These are phyloP conservation scores for Calonectria hongkongensis DNA, from an alignment of 2,329 filamentous ascomycete genomes.

Conservation along the genomic window DNA sequence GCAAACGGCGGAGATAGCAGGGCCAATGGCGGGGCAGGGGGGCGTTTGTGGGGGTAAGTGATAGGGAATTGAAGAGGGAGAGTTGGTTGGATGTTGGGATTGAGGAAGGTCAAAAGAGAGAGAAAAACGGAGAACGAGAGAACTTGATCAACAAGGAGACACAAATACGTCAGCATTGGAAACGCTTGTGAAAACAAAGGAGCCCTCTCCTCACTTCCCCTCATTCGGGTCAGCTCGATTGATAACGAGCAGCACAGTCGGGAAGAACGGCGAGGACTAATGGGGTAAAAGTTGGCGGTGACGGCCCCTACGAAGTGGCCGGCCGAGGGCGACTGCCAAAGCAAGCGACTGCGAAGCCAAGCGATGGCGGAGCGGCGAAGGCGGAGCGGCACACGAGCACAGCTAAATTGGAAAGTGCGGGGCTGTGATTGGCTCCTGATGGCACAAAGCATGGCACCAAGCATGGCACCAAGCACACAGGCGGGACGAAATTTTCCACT, in stretches of 20 bases:
- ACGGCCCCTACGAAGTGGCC: background rate
- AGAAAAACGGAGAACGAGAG: background rate
- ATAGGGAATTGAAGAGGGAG: background rate
- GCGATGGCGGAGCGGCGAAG: slow-evolving; percentile 2
- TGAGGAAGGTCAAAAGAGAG: background rate
- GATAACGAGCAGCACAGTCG: slow-evolving; percentile 3
- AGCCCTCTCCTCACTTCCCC: background rate
- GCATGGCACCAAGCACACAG: background rate
- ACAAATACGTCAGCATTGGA: background rate
- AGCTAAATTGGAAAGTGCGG: slow-evolving; percentile 54
- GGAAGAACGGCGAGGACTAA: slow-evolving; percentile 25
- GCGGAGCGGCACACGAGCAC: slow-evolving; percentile 34
- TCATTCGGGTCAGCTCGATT: background rate
- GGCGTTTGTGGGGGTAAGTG: background rate
- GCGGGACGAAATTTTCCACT: slow-evolving; percentile 35
- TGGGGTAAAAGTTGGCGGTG: slow-evolving; percentile 22
- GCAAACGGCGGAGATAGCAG: background rate
- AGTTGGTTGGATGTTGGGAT: background rate
- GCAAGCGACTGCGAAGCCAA: background rate
- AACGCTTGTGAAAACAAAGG: background rate
- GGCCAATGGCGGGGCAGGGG: slow-evolving; percentile 16
- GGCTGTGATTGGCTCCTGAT: slow-evolving; percentile 52
- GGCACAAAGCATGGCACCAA: background rate
- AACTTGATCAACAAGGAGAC: too few species aligned
- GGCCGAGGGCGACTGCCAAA: background rate